These are phyloP conservation scores for Crepidotus variabilis DNA, from an alignment of 768 basidiomycete genomes.

Conservation along the genomic window DNA sequence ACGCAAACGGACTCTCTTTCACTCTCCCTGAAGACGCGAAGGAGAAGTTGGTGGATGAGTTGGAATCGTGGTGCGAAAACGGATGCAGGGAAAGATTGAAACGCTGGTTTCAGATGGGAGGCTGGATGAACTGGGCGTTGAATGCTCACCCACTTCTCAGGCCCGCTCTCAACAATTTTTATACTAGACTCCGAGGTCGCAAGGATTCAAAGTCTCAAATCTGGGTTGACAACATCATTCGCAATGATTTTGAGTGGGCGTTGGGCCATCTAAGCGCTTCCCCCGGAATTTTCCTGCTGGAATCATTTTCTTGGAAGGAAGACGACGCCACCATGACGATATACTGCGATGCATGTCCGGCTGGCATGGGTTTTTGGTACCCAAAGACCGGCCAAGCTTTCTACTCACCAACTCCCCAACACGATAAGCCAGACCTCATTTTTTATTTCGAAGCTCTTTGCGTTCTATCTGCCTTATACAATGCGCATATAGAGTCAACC, in stretches of 20 bases:
- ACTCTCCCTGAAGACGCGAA: constrained; percentile 12
- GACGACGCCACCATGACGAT: constrained; percentile 9
- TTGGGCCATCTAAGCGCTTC: constrained; percentile 11
- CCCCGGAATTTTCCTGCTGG: constrained; percentile 18
- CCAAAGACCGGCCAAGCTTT: constrained; percentile 15
- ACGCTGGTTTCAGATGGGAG: constrained; percentile 29
- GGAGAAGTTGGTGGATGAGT: neutral
- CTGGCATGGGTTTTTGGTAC: constrained; percentile 25
- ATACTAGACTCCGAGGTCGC: constrained; percentile 21
- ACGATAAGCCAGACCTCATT: constrained; percentile 5
- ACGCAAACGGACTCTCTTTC: constrained; percentile 24
- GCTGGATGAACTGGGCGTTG: too few relatives aligned
- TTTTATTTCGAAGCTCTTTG: constrained; percentile 23
- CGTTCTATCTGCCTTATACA: constrained; percentile 17
- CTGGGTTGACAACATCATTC: constrained; percentile 21
- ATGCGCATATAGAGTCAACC: neutral
- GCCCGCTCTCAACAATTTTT: constrained; percentile 23
- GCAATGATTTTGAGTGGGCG: constrained; percentile 27
- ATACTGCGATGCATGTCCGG: constrained; percentile 22
- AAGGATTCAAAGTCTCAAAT: constrained; percentile 7
- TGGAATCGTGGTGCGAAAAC: neutral
- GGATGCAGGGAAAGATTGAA: constrained; percentile 8
- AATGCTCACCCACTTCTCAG: constrained; percentile 26
- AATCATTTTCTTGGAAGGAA: constrained; percentile 11
- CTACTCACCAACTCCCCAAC: constrained; percentile 2